phyloP scores from a whole-genome alignment of 2,329 filamentous ascomycete genomes.

The Rhynchosporium agropyri region DNA sequence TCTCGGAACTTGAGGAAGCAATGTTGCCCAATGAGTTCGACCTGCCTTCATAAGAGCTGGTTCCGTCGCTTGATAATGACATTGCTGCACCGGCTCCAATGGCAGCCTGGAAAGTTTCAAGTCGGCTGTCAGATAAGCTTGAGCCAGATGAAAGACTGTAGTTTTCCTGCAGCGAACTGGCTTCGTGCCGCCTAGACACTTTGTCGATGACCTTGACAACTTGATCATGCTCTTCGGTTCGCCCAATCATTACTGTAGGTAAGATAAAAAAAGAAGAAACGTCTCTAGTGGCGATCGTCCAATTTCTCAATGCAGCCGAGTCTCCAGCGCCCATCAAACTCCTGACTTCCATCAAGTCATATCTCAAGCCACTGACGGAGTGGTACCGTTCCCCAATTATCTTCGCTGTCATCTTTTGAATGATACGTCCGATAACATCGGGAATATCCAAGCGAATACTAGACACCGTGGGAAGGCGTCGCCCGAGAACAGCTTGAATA shows the following conservation, averaged over 20 bases:
- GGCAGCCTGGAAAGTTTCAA: constrained; percentile 43
- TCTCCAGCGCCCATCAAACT: constrained; percentile 77
- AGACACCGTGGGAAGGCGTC: constrained; percentile 76
- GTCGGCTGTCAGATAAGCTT: constrained; percentile 49
- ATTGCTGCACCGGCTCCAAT: constrained; percentile 38
- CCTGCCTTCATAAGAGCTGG: constrained; percentile 57
- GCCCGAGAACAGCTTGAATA: constrained; percentile 83
- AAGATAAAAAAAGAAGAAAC: constrained; percentile 91
- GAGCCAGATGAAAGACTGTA: constrained; percentile 58
- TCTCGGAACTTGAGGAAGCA: constrained; percentile 22
- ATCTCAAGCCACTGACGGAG: constrained; percentile 81
- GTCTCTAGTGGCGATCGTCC: constrained; percentile 79
- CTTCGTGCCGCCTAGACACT: constrained; percentile 66
- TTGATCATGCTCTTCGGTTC: constrained; percentile 69
- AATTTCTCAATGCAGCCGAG: constrained; percentile 68
- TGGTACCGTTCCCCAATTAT: constrained; percentile 87
- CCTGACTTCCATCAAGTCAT: constrained; percentile 76
- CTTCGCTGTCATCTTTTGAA: constrained; percentile 91
- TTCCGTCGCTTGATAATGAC: constrained; percentile 58
- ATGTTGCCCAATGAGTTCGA: constrained; percentile 28
- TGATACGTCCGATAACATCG: constrained; percentile 77
- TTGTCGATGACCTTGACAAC: constrained; percentile 77
- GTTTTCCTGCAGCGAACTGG: constrained; percentile 47
- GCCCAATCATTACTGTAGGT: constrained; percentile 79
- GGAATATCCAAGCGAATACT: constrained; percentile 80